These are phyloP conservation scores for Veloporphyrellus conicus DNA, from an alignment of 1,284 basidiomycete species.

Conservation along the genomic window DNA sequence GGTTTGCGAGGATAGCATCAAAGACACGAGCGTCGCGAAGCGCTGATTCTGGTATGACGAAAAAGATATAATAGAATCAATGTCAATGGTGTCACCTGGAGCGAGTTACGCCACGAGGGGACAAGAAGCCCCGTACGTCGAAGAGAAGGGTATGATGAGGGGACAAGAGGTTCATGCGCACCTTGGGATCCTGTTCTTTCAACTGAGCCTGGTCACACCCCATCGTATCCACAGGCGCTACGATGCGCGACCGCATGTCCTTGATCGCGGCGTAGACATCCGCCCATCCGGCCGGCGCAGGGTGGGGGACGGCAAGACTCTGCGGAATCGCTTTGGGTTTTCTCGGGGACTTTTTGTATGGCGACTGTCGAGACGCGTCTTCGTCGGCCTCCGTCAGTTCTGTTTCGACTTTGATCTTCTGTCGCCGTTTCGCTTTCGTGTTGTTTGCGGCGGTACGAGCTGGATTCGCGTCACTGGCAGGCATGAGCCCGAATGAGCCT, in stretches of 20 bases:
- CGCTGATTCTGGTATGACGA: conserved; percentile 63
- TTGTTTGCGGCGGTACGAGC: neutral
- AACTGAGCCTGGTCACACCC: conserved; percentile 71
- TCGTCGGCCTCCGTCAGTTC: neutral
- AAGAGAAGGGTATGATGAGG: no score
- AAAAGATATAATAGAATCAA: no score
- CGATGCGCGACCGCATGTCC: conserved; percentile 67
- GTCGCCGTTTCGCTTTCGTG: neutral
- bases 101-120: no score
- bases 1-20: conserved; percentile 95
- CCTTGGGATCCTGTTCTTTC: conserved; percentile 64
- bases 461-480: neutral
- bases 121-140: no score
- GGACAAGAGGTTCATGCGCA: conserved; percentile 22
- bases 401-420: neutral
- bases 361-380: neutral
- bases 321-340: conserved; percentile 47
- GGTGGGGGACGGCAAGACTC: conserved; percentile 63
- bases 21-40: conserved; percentile 82
- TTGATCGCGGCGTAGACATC: conserved; percentile 75
- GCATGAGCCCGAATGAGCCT: conserved; percentile 14
- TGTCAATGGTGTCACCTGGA: neutral
- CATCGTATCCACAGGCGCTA: conserved; percentile 91
- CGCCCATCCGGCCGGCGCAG: conserved; percentile 69
- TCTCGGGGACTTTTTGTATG: conserved; percentile 4